Conservation (phyloP, 108 stramenopile species). For the Epipyxis sp. region DNA sequence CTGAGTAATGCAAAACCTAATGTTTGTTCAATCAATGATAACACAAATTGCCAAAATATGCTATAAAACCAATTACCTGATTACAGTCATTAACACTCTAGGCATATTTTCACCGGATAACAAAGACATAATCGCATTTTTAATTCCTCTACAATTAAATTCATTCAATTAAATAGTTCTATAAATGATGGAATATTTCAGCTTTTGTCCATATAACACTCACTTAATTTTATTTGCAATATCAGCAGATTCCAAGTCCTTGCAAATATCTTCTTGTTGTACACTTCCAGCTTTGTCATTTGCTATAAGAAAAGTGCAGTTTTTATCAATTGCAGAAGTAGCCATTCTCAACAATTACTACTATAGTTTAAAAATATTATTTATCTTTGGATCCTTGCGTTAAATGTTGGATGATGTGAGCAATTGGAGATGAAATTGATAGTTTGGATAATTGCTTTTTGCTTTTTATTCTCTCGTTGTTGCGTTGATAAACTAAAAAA, state of each 20-base stretch:
- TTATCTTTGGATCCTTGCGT: too few relatives aligned
- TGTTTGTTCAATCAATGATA: too few relatives aligned
- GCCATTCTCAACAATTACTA: conserved; percentile 12
- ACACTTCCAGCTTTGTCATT: not conserved
- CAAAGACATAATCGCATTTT: conserved; percentile 94
- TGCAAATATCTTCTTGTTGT: conserved; percentile 28
- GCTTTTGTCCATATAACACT: too few relatives aligned
- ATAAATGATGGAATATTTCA: too few relatives aligned
- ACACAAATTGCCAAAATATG: too few relatives aligned
- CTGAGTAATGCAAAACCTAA: conserved; percentile 86
- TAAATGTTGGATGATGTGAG: too few relatives aligned
- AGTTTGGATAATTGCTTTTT: too few relatives aligned
- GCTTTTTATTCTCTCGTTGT: too few relatives aligned
- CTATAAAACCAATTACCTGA: conserved; percentile 56
- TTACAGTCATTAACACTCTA: conserved; percentile 94
- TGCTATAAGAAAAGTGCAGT: conserved; percentile 25
- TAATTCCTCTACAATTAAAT: conserved; percentile 37
- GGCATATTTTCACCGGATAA: conserved; percentile 94
- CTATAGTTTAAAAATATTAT: too few relatives aligned
- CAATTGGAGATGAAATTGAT: too few relatives aligned
- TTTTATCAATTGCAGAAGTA: conserved; percentile 32
- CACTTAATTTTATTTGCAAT: conserved; percentile 11
- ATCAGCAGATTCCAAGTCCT: conserved; percentile 30
- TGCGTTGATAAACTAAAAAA: too few relatives aligned
- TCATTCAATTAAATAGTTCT: too few relatives aligned